A percentile compares a stretch with the other conserved stretches of the same genome.
Evolutionary conservation across 2,329 filamentous ascomycete species (phyloP).

Genomic region (Lasiodiplodia sp.): DNA sequence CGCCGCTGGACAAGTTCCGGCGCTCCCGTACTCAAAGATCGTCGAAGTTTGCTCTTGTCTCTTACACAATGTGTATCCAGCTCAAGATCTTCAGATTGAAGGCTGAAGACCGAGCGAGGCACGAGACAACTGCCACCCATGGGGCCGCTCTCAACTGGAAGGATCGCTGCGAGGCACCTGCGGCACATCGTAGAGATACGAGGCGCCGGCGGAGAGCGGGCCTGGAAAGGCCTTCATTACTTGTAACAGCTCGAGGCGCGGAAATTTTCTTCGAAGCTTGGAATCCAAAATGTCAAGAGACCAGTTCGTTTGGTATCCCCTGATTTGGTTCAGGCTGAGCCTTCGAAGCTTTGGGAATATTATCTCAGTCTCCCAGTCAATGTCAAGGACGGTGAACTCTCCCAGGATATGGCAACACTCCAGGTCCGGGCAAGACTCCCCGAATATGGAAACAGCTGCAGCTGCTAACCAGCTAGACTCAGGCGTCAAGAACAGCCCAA

Average conservation of each 20-base stretch:
- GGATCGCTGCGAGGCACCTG: conserved; percentile 8
- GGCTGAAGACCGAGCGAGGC: conserved; percentile 29
- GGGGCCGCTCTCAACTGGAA: not conserved
- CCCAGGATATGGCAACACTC: conserved; percentile 16
- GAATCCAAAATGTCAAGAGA: conserved; percentile 14
- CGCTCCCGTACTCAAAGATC: conserved; percentile 30
- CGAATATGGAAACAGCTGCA: conserved; percentile 5
- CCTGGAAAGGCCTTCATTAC: conserved; percentile 19
- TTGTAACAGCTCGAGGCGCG: conserved; percentile 4
- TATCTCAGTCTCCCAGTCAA: conserved; percentile 11
- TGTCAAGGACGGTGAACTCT: conserved; percentile 12
- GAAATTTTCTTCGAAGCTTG: conserved; percentile 16
- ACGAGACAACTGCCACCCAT: conserved; percentile 7
- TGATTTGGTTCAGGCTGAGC: conserved; percentile 18
- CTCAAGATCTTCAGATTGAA: conserved; percentile 29
- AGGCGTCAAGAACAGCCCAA: conserved; percentile 3
- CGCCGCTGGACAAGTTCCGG: conserved; percentile 29
- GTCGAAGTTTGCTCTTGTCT: conserved; percentile 29
- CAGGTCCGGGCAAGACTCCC: conserved; percentile 1
- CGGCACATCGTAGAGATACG: conserved; percentile 1
- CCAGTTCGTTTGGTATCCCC: conserved; percentile 9
- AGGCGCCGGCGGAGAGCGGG: not conserved
- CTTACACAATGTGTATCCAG: conserved; percentile 30
- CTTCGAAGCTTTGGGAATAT: conserved; percentile 14
- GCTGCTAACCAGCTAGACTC: not conserved